Evolutionary conservation across 1,139 yeast species (phyloP).

Genomic region (Debaryomyces nepalensis): DNA sequence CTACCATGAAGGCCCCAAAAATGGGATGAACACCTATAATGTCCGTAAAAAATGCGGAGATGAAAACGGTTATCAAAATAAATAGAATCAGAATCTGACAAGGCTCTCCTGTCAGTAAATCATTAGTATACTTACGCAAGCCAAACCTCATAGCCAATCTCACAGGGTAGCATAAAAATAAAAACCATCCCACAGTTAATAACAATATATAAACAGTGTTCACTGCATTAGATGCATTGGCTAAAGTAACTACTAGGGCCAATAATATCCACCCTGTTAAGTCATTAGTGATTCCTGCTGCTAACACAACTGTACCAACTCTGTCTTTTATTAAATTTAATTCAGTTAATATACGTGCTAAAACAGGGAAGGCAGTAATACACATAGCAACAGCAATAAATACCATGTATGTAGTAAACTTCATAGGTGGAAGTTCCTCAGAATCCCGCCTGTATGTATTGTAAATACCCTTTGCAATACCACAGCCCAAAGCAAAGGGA

Average conservation of each 20-base stretch:
- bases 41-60: constrained; percentile 77
- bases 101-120: constrained; percentile 60
- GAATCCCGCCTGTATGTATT: constrained; percentile 50
- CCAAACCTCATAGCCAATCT: constrained; percentile 51
- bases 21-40: constrained; percentile 82
- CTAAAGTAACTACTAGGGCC: constrained; percentile 75
- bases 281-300: constrained; percentile 82
- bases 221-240: constrained; percentile 70
- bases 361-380: constrained; percentile 83
- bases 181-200: constrained; percentile 68
- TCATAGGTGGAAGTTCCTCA: constrained; percentile 34
- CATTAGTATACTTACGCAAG: constrained; percentile 49
- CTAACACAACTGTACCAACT: constrained; percentile 77
- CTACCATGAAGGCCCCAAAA: constrained; percentile 81
- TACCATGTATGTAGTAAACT: constrained; percentile 75
- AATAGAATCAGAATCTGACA: constrained; percentile 64
- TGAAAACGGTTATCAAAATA: constrained; percentile 58
- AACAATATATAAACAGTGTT: constrained; percentile 70
- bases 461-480: constrained; percentile 68
- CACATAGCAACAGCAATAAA: constrained; percentile 82
- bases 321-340: constrained; percentile 69
- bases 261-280: constrained; percentile 81
- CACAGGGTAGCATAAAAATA: constrained; percentile 60
- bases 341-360: constrained; percentile 78
- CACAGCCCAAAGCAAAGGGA: constrained; percentile 80